A percentile compares a stretch with the other conserved stretches of the same genome.
These are phyloP conservation scores for Scheffersomyces lignosus DNA, from an alignment of 805 yeast species.

Conservation along the genomic window DNA sequence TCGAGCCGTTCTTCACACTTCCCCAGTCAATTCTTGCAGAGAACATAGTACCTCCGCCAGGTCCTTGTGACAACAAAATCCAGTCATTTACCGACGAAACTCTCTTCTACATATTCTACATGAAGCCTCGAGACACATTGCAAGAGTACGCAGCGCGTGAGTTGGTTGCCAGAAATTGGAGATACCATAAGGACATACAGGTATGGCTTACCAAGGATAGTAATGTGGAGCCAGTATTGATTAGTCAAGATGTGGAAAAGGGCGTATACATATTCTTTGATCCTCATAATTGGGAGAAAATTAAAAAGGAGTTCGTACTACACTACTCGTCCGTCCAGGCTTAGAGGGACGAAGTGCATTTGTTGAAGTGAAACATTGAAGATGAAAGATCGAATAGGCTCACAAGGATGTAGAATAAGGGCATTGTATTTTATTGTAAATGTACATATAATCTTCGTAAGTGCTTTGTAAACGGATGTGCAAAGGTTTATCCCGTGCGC, in stretches of 20 bases:
- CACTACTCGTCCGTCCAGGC: conserved; percentile 44
- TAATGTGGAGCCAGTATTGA: conserved; percentile 79
- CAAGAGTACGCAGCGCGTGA: conserved; percentile 95
- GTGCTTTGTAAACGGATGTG: too few species aligned
- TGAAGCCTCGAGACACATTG: conserved; percentile 86
- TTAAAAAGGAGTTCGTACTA: conserved; percentile 65
- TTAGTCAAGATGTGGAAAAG: conserved; percentile 79
- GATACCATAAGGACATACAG: conserved; percentile 92
- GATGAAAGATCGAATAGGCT: background rate
- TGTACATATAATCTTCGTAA: too few species aligned
- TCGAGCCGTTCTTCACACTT: conserved; percentile 74
- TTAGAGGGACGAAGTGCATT: conserved; percentile 6
- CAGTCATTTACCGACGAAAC: conserved; percentile 84
- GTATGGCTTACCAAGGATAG: conserved; percentile 97
- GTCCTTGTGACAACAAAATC: conserved; percentile 50
- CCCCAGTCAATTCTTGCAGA: conserved; percentile 49
- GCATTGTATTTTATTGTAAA: too few species aligned
- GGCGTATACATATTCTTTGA: conserved; percentile 95
- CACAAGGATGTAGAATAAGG: background rate
- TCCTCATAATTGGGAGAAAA: conserved; percentile 94
- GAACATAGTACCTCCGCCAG: conserved; percentile 40
- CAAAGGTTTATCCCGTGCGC: too few species aligned
- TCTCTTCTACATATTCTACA: conserved; percentile 87
- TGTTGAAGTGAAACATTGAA: background rate
- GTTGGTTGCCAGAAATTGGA: conserved; percentile 90